phyloP scores from a whole-genome alignment of 1,284 basidiomycete species.

The Cyathus pygmaeus region DNA sequence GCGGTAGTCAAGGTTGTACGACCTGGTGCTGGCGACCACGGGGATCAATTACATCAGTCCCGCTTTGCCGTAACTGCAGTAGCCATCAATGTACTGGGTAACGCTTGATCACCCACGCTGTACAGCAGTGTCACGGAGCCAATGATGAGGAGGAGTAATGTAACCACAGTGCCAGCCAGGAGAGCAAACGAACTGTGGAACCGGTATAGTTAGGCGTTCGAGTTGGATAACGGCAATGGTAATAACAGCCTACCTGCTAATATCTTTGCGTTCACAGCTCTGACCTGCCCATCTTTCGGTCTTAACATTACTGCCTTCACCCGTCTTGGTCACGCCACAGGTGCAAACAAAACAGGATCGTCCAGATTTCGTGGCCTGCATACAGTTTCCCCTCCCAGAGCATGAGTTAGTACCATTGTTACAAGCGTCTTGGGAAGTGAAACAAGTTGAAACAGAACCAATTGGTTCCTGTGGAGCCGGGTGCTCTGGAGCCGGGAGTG shows the following conservation, averaged over 20 bases:
- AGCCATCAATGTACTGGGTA: conserved; percentile 78
- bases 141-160: conserved; percentile 69
- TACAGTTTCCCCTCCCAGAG: conserved; percentile 76
- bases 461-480: conserved; percentile 65
- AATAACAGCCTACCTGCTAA: conserved; percentile 69
- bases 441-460: conserved; percentile 73
- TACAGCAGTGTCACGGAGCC: conserved; percentile 76
- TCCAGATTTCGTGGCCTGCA: conserved; percentile 66
- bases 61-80: conserved; percentile 63
- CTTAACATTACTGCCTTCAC: conserved; percentile 57
- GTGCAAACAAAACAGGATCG: conserved; percentile 79
- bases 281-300: conserved; percentile 77
- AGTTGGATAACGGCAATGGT: neutral
- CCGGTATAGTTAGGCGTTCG: conserved; percentile 2
- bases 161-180: conserved; percentile 72
- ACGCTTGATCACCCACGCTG: conserved; percentile 64
- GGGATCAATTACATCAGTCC: conserved; percentile 47
- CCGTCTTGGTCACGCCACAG: conserved; percentile 64
- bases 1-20: no score
- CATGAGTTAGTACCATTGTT: conserved; percentile 70
- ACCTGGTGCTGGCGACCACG: neutral
- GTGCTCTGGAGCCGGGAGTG: conserved; percentile 55
- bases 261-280: conserved; percentile 78
- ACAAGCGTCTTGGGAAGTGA: conserved; percentile 63
- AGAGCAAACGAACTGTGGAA: conserved; percentile 73